A percentile compares a stretch with the other conserved stretches of the same genome.
These are phyloP conservation scores for Pelargonium fulgidum DNA, from an alignment of 441 rosid species.

Conservation along the genomic window DNA sequence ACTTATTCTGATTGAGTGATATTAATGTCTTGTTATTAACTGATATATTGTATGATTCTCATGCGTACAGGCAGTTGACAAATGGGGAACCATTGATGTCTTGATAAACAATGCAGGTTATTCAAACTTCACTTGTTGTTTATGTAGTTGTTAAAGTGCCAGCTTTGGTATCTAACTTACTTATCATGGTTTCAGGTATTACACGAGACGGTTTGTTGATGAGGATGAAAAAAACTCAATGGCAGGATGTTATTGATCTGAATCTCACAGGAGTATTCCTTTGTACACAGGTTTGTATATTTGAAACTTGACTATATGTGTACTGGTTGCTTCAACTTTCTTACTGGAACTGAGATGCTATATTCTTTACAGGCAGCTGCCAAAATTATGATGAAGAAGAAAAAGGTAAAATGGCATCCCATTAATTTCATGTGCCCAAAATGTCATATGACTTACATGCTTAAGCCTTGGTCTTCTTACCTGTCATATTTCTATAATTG, in stretches of 20 bases:
- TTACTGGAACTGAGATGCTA: conserved; percentile 22
- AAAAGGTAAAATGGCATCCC: conserved; percentile 42
- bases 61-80: conserved; percentile 66
- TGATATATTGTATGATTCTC: conserved; percentile 18
- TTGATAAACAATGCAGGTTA: conserved; percentile 88
- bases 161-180: conserved; percentile 19
- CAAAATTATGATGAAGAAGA: conserved; percentile 94
- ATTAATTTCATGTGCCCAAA: neutral
- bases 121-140: conserved; percentile 4
- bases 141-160: conserved; percentile 7
- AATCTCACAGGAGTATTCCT: conserved; percentile 94
- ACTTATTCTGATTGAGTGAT: conserved; percentile 11
- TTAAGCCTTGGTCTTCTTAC: neutral
- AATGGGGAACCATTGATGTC: conserved; percentile 90
- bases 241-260: conserved; percentile 91
- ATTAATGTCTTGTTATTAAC: conserved; percentile 5
- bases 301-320: conserved; percentile 4
- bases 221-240: conserved; percentile 86
- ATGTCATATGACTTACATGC: neutral
- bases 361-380: conserved; percentile 70
- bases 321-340: conserved; percentile 7
- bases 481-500: neutral
- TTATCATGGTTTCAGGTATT: conserved; percentile 53
- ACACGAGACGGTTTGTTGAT: conserved; percentile 75
- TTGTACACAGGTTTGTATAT: conserved; percentile 68